Base-by-base conservation (phyloP, 768 basidiomycete species). In the Gymnopilus dilepis region DNA sequence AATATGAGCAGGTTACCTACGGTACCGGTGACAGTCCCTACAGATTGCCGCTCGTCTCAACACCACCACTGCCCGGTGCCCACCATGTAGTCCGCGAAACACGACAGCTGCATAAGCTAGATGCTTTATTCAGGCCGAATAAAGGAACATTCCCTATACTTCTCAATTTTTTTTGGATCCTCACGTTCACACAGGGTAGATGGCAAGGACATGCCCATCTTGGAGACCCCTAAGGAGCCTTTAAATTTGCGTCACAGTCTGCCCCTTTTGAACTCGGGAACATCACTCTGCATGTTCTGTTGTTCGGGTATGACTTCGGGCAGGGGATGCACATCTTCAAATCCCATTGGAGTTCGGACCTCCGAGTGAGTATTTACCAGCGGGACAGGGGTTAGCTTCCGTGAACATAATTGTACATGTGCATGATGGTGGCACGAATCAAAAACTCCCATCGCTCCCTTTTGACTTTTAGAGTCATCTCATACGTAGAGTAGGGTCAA, bases 261-360 rank as follows among this genome's bases (percentile, higher is more conserved):
- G 17, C 21, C n/a, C 21, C 52, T 26, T 38, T 34, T 34, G 21
- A 4, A 53, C 12, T 19, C 52, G 47, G 24, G 24, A 45, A 45
- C 17, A 45, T 24, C 43, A 19, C 43, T 24, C 43, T 53, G 37
- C 37, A 53, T 53, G 19, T 40, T 53, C 52, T 34, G 15, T 40
- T 38, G 52, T 53, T 53, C 52, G 52, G 52, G 33, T 38, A 53
- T 26, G 11, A 38, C 47, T 31, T 53, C 52, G 52, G 52, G 52
- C 52, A 53, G 52, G 52, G 52, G 34, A 24, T 53, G 21, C 21
- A 24, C 37, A 21, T 53, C 24, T 34, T 22, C 24, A 22, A 24
- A 53, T 37, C n/a, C n/a, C 19, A 34, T 31, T 30, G 3, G 8
- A 19, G 51, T 19, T 52, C 21, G 50, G 28, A 31, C 24, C n/a